phyloP scores from a whole-genome alignment of 148 eudicot genomes.

The Persicaria maculosa region DNA sequence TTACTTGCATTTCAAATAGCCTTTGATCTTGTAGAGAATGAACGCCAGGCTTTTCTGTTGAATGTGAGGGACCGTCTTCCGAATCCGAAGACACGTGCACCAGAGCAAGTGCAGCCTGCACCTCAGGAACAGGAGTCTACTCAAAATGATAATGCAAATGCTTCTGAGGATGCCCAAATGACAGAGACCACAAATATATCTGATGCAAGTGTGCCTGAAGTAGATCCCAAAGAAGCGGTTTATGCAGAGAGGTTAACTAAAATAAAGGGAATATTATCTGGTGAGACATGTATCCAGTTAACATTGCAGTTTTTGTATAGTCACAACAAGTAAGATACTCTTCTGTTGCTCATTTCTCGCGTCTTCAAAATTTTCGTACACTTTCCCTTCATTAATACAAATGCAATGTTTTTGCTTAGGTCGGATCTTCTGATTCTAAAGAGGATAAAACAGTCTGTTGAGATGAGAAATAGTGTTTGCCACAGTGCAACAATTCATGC shows the following conservation, averaged over 20 bases:
- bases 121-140: slow-evolving; percentile 47
- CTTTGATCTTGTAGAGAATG: slow-evolving; percentile 95
- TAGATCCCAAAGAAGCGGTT: slow-evolving; percentile 70
- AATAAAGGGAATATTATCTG: slow-evolving; percentile 80
- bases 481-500: slow-evolving; percentile 98
- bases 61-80: slow-evolving; percentile 69
- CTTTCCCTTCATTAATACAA: neutral
- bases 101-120: slow-evolving; percentile 34
- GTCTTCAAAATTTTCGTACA: neutral
- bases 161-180: slow-evolving; percentile 78
- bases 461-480: slow-evolving; percentile 95
- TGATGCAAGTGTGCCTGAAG: slow-evolving; percentile 23
- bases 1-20: slow-evolving; percentile 86
- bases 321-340: slow-evolving; percentile 70
- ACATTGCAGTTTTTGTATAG: slow-evolving; percentile 85
- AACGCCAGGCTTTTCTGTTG: slow-evolving; percentile 91
- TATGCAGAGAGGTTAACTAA: slow-evolving; percentile 50
- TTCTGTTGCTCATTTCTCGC: neutral
- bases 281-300: slow-evolving; percentile 92
- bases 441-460: slow-evolving; percentile 91
- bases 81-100: slow-evolving; percentile 31
- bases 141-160: slow-evolving; percentile 35
- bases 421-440: slow-evolving; percentile 92
- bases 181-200: slow-evolving; percentile 45
- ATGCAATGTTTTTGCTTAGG: slow-evolving; percentile 26